Conservation (phyloP, 768 basidiomycete species). For the Daedalea quercina region DNA sequence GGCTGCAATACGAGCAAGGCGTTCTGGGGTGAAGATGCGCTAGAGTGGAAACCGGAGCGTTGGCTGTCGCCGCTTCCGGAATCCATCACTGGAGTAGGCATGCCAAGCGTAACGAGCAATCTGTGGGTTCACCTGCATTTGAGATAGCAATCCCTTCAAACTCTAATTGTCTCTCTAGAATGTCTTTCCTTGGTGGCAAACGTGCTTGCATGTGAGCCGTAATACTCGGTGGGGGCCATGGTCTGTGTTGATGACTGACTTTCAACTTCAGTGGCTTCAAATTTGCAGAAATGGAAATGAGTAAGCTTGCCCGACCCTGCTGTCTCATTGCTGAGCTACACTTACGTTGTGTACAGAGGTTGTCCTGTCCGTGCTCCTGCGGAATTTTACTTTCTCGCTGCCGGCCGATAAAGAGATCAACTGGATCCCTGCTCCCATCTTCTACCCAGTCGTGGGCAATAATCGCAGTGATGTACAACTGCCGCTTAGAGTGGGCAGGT, state of each 20-base stretch:
- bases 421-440: conserved; percentile 8
- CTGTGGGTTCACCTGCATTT: conserved; percentile 7
- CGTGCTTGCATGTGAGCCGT: conserved; percentile 28
- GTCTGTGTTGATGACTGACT: background rate
- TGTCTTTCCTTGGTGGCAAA: conserved; percentile 29
- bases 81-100: conserved; percentile 18
- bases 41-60: conserved; percentile 37
- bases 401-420: conserved; percentile 6
- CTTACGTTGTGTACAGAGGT: conserved; percentile 4
- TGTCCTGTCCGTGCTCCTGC: conserved; percentile 6
- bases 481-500: too few species aligned
- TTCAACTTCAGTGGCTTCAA: conserved; percentile 14
- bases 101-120: conserved; percentile 27
- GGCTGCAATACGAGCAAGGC: conserved; percentile 28
- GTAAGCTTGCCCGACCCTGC: conserved; percentile 1
- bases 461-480: too few species aligned
- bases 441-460: too few species aligned
- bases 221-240: background rate
- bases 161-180: conserved; percentile 17
- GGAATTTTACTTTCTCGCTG: conserved; percentile 8
- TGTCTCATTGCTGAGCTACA: background rate
- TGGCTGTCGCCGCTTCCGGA: conserved; percentile 26
- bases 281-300: conserved; percentile 17
- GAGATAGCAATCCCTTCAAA: too few species aligned
- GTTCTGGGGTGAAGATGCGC: conserved; percentile 36